A percentile compares a stretch with the other conserved stretches of the same genome.
phyloP scores from a whole-genome alignment of 73 alveolate genomes.

The Tetrahymena malaccensis region DNA sequence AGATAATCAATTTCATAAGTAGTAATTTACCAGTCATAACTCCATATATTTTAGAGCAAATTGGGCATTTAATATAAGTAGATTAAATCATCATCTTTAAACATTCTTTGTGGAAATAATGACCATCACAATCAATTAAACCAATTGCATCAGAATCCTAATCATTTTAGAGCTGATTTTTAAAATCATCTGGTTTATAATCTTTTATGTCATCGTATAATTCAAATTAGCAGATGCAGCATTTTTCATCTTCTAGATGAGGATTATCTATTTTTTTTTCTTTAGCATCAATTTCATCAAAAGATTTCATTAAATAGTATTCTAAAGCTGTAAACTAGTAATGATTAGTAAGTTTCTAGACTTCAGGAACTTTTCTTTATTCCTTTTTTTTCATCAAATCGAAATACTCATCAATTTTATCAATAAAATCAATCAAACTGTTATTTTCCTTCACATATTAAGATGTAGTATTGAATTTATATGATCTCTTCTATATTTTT shows the following conservation, averaged over 20 bases:
- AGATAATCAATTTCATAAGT: not conserved
- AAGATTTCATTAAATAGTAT: not conserved
- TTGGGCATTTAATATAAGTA: conserved; percentile 41
- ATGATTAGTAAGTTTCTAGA: not conserved
- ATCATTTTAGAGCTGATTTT: not conserved
- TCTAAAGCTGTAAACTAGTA: not conserved
- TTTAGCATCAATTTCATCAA: not conserved
- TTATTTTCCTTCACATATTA: not conserved
- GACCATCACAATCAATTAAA: conserved; percentile 14
- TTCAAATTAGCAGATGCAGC: not conserved
- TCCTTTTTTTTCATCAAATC: not conserved
- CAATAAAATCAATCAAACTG: not conserved
- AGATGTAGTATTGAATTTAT: not conserved
- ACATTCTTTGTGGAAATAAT: conserved; percentile 18
- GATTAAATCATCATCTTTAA: not conserved
- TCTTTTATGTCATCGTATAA: not conserved
- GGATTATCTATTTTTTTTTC: not conserved
- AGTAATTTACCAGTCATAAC: conserved; percentile 29
- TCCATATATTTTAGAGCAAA: conserved; percentile 61
- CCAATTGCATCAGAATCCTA: not conserved
- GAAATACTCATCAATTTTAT: not conserved
- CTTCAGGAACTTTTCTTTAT: not conserved
- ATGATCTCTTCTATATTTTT: not conserved
- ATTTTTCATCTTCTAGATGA: not conserved
- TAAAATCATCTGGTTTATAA: not conserved